Base-by-base conservation (phyloP, 148 eudicot species). In the Rhododendron mucronatum region DNA sequence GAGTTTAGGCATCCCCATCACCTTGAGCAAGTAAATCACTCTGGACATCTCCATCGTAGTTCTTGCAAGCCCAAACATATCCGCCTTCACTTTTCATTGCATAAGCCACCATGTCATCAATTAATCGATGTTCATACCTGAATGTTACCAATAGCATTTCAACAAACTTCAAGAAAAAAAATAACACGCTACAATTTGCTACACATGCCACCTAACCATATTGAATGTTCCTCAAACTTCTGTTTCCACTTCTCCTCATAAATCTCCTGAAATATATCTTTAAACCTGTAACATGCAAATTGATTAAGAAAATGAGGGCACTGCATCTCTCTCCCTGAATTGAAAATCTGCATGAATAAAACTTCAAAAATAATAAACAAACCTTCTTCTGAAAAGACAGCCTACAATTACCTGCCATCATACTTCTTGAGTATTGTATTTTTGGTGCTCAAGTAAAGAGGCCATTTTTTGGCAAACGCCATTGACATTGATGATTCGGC, bases 1-100 rank as follows among this genome's bases (percentile, higher is more conserved):
- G 35, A 75, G 74, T 77, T 44, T 26, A 84, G 59, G 55, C 57
- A 85, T 59, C 76, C 35, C 41, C 35, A 83, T 87, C 83, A 93
- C 96, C 96, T 92, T 94, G 96, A 85, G 96, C 96, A 85, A 94
- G 96, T 90, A 94, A 87, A 91, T 94, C 96, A 87, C 96, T 94
- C 89, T 89, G 94, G 15, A 94, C 96, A 89, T 94, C 96, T 85
- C 96, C 96, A 81, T 94, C 96, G 78, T 94, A 93, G 88, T 94
- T 94, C 83, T 94, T 94, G 92, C 96, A 94, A 44, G 96, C 96
- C 96, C 96, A 94, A 83, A 94, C 95, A 90, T 94, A 94, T 55
- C 94, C 95, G 71, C 96, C 96, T 6, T 94, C 94, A 87, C 95
- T 94, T 87, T 94, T 94, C 76, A 94, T 7, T 39, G 89, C 94